Evolutionary conservation across 225 moss, liverwort and hornwort genomes (phyloP).

Genomic region (Pseudoscleropodium purum): DNA sequence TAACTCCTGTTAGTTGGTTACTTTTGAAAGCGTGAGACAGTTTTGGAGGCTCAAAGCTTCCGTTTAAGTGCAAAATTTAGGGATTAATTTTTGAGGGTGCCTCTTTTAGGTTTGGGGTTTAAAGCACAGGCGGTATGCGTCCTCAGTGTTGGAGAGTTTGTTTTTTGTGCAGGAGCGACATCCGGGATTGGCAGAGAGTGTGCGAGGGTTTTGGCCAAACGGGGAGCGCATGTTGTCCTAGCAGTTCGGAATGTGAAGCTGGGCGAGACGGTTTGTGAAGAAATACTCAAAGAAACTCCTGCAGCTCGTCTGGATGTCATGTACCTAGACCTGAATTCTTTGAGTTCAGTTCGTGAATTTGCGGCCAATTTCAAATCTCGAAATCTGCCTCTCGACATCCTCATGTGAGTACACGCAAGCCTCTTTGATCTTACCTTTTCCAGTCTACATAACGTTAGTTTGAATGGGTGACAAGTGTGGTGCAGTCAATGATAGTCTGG

Average conservation of each 20-base stretch:
- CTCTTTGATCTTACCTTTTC: not conserved
- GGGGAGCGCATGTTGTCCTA: conserved; percentile 37
- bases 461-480: not conserved
- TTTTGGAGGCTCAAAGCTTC: not conserved
- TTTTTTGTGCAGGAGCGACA: conserved; percentile 24
- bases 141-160: not conserved
- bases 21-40: not conserved
- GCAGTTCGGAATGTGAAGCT: conserved; percentile 36
- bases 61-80: not conserved
- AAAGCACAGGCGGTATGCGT: not conserved
- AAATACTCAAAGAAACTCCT: conserved; percentile 16
- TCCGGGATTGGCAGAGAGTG: conserved; percentile 43
- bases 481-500: not conserved
- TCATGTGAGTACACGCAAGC: conserved; percentile 9
- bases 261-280: conserved; percentile 25
- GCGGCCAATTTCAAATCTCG: conserved; percentile 23
- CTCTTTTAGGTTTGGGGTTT: not conserved
- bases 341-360: conserved; percentile 33
- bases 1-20: not conserved
- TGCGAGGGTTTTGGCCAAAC: conserved; percentile 26
- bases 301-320: conserved; percentile 33
- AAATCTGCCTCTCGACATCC: conserved; percentile 37
- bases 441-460: not conserved
- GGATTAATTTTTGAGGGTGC: not conserved
- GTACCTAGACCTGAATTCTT: conserved; percentile 31